phyloP scores from a whole-genome alignment of 1,284 basidiomycete species.

The Naganishia albida region DNA sequence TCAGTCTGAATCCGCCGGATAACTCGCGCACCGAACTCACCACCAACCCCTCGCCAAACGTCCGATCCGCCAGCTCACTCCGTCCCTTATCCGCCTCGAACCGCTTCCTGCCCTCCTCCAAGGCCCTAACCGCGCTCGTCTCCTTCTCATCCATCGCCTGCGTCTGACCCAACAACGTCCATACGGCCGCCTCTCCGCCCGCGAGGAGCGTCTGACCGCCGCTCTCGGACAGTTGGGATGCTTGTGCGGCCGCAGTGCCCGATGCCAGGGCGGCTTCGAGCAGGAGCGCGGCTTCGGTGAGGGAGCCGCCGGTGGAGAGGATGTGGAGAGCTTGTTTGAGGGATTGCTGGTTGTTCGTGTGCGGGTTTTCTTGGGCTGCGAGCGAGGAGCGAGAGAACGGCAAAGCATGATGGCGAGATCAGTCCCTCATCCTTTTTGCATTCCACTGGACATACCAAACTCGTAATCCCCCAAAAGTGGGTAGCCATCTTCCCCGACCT shows the following conservation, averaged over 20 bases:
- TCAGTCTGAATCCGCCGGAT: background rate
- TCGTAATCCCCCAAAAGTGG: constrained; percentile 68
- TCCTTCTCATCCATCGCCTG: constrained; percentile 91
- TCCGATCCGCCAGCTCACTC: constrained; percentile 55
- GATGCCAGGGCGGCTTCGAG: constrained; percentile 78
- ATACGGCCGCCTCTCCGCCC: constrained; percentile 74
- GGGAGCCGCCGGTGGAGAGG: constrained; percentile 73
- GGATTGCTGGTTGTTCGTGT: constrained; percentile 21
- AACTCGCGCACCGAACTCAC: constrained; percentile 58
- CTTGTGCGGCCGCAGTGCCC: constrained; percentile 39
- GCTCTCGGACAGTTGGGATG: background rate
- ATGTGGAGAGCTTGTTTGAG: constrained; percentile 49
- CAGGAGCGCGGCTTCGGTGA: constrained; percentile 79
- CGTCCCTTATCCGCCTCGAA: constrained; percentile 69
- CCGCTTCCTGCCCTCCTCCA: constrained; percentile 71
- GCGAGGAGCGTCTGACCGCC: constrained; percentile 2
- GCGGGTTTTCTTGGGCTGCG: constrained; percentile 31
- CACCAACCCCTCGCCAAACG: constrained; percentile 74
- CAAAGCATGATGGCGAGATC: constrained; percentile 2
- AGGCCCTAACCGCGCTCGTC: constrained; percentile 59
- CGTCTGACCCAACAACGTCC: constrained; percentile 90
- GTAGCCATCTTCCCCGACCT: constrained; percentile 65
- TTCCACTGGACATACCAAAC: constrained; percentile 63
- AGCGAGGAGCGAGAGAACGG: background rate
- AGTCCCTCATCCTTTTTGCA: background rate